phyloP scores from a whole-genome alignment of 441 rosid species.

The Erodium trifolium region DNA sequence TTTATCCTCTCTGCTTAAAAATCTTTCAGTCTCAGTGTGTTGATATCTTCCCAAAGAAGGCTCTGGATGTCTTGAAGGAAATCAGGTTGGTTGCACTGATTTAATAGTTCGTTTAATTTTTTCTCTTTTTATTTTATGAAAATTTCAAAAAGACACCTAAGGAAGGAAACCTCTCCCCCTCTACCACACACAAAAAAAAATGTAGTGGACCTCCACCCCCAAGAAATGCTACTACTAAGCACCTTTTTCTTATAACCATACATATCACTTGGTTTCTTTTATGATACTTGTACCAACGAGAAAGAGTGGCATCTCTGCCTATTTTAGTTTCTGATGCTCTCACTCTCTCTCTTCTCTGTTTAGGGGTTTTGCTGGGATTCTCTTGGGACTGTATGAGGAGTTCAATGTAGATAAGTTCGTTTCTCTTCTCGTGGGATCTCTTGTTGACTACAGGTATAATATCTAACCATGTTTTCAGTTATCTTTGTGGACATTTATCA shows the following conservation, averaged over 20 bases:
- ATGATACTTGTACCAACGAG: neutral
- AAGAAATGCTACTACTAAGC: neutral
- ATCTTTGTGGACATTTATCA: conserved; percentile 3
- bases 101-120: neutral
- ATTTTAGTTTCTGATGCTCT: conserved; percentile 11
- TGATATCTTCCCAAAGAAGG: conserved; percentile 58
- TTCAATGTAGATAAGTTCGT: conserved; percentile 75
- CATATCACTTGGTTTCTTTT: neutral
- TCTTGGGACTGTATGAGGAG: conserved; percentile 59
- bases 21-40: conserved; percentile 57
- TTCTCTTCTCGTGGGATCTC: conserved; percentile 50
- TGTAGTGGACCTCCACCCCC: neutral
- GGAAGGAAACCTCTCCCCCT: neutral
- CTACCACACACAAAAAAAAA: neutral
- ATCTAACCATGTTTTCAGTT: conserved; percentile 14
- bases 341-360: neutral
- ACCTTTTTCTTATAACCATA: neutral
- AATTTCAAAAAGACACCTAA: neutral
- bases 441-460: conserved; percentile 62
- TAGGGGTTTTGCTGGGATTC: conserved; percentile 64
- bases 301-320: neutral
- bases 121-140: neutral
- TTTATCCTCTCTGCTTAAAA: conserved; percentile 21
- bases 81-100: conserved; percentile 38
- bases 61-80: conserved; percentile 60